A percentile compares a stretch with the other conserved stretches of the same genome.
Evolutionary conservation across 1,284 basidiomycete genomes (phyloP).

Genomic region (Trichosporon sp.): DNA sequence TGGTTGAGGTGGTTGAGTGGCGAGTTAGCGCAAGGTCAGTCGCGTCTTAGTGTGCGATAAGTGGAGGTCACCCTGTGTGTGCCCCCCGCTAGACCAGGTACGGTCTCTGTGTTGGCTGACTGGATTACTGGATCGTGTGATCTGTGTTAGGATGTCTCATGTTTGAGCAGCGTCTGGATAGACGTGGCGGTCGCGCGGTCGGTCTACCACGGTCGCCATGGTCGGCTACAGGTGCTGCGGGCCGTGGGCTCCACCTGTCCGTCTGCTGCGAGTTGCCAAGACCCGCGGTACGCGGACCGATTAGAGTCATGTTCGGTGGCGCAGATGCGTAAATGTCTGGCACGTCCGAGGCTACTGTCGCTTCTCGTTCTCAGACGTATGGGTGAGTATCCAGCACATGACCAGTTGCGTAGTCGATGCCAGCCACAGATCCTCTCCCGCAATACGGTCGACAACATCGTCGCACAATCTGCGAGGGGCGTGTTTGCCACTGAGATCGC

Average conservation of each 20-base stretch:
- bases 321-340: neutral
- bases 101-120: neutral
- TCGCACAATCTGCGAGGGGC: neutral
- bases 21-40: conserved; percentile 13
- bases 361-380: neutral
- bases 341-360: neutral
- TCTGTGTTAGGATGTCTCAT: neutral
- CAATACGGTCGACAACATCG: neutral
- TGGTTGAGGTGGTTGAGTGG: neutral
- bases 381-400: neutral
- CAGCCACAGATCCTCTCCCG: neutral
- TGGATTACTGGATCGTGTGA: neutral
- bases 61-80: neutral
- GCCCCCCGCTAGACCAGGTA: neutral
- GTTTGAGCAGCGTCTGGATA: neutral
- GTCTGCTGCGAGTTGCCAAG: neutral
- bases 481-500: neutral
- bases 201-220: too few species aligned
- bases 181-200: neutral
- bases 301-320: neutral
- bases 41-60: neutral
- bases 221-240: neutral
- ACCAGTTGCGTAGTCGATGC: neutral
- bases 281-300: neutral
- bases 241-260: neutral